These are phyloP conservation scores for Xylaria curta DNA, from an alignment of 495 filamentous ascomycete species.

Conservation along the genomic window DNA sequence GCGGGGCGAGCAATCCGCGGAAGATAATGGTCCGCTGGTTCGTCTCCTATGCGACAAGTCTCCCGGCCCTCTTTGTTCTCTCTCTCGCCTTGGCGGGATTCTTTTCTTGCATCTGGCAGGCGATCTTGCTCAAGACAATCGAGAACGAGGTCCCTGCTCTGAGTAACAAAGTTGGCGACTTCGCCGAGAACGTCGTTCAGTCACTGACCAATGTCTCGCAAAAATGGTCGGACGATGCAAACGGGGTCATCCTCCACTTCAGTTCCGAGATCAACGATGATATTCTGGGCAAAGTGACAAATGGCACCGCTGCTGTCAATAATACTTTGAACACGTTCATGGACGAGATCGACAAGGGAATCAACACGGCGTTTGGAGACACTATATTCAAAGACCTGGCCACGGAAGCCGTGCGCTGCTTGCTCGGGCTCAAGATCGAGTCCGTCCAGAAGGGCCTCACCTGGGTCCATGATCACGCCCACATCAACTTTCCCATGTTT, in stretches of 20 bases:
- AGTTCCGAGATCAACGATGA: constrained; percentile 80
- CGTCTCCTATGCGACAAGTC: constrained; percentile 83
- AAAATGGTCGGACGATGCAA: constrained; percentile 78
- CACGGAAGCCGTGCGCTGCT: constrained; percentile 73
- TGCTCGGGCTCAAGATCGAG: constrained; percentile 77
- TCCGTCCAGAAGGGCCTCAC: constrained; percentile 82
- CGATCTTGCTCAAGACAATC: constrained; percentile 73
- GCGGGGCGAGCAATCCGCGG: constrained; percentile 54
- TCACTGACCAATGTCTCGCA: constrained; percentile 74
- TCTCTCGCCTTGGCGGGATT: constrained; percentile 86
- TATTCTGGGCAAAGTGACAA: constrained; percentile 87
- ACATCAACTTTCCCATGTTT: constrained; percentile 80
- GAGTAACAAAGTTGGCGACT: constrained; percentile 76
- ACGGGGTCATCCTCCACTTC: constrained; percentile 70
- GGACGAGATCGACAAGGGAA: constrained; percentile 69
- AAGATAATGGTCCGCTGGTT: constrained; percentile 82
- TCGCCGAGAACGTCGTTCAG: constrained; percentile 78
- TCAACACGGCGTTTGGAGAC: constrained; percentile 79
- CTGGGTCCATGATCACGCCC: constrained; percentile 86
- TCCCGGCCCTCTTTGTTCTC: constrained; percentile 85
- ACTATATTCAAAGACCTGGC: constrained; percentile 79
- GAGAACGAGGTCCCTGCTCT: constrained; percentile 79
- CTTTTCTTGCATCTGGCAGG: constrained; percentile 84
- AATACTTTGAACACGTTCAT: constrained; percentile 84
- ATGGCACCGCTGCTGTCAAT: constrained; percentile 80